These are phyloP conservation scores for Saturnispora saitoi DNA, from an alignment of 805 yeast species.

Conservation along the genomic window DNA sequence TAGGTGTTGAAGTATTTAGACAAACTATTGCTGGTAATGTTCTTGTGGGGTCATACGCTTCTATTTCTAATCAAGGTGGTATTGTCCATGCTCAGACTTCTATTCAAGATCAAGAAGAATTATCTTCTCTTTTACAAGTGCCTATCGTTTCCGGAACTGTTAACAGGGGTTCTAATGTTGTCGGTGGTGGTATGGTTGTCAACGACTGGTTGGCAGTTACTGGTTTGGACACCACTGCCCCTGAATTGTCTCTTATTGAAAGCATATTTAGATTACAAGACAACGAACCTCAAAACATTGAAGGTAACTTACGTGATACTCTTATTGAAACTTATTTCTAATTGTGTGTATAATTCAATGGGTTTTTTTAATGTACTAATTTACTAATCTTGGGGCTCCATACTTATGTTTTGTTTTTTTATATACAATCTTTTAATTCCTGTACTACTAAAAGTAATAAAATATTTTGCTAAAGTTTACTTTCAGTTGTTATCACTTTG, in stretches of 20 bases:
- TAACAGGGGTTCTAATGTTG: conserved; percentile 94
- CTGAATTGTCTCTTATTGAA: conserved; percentile 94
- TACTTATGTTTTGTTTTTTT: not conserved
- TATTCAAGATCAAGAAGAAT: conserved; percentile 96
- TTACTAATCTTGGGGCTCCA: not conserved
- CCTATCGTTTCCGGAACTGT: conserved; percentile 98
- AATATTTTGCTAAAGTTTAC: no score
- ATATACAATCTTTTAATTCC: not conserved
- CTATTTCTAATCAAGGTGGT: conserved; percentile 95
- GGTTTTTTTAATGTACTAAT: conserved; percentile 1
- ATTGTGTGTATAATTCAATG: not conserved
- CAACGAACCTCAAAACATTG: conserved; percentile 79
- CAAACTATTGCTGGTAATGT: conserved; percentile 98
- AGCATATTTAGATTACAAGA: conserved; percentile 91
- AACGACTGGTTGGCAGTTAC: conserved; percentile 97
- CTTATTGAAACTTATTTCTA: conserved; percentile 85
- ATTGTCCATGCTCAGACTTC: conserved; percentile 96
- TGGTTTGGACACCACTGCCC: conserved; percentile 97
- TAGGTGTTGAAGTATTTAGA: conserved; percentile 98
- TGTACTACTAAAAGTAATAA: not conserved
- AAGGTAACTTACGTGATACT: conserved; percentile 83
- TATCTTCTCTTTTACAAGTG: conserved; percentile 88
- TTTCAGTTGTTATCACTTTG: not conserved
- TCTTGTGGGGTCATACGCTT: conserved; percentile 91
- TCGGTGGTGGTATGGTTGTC: conserved; percentile 98